Evolutionary conservation across 1,139 yeast genomes (phyloP), one percentile per base, ranked within the genome.

Genomic region (Geotrichum macrosporum): DNA sequence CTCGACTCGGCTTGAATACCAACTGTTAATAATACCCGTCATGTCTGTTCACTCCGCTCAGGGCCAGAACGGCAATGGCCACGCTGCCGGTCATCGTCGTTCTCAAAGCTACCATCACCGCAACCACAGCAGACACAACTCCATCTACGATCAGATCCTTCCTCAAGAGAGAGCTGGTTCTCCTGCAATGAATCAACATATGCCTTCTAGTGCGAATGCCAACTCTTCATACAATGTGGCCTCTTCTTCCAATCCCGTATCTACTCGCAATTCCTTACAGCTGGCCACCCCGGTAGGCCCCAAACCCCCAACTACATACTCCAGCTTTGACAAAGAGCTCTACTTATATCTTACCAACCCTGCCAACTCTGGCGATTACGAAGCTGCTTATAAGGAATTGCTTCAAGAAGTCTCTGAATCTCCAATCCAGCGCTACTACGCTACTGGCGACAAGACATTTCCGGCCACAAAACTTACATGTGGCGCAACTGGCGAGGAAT

Each of bases 401-500:
- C 19, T 34, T 12, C 46, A 34, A 13, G 46, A 42, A 35, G 46
- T 42, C 27, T 26, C 15, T n/a, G 46, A 42, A 32, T 37, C 41
- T 18, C 4, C 41, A 5, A 37, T 37, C 19, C 20, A 33, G n/a
- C 34, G 29, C n/a, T 37, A 37, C 19, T 33, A 22, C 21, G 22
- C 34, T n/a, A 42, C 37, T 1, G 38, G 35, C 5, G 35, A 35
- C 22, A 43, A 43, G 32, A 32, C 40, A 5, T 43, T 43, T 13
- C 29, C 39, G 4, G 46, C 35, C 5, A 18, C 41, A 12, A 43
- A 43, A 32, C 20, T 43, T 19, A 43, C 41, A 2, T 36, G 46
- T 26, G 46, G 46, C 15, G 46, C 46, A 12, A 34, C 46, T 3
- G 46, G 46, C 9, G 46, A 42, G 35, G 46, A 42, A 26, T 42